phyloP scores from a whole-genome alignment of 257 asterid genomes.

The Plectranthus barbatus region DNA sequence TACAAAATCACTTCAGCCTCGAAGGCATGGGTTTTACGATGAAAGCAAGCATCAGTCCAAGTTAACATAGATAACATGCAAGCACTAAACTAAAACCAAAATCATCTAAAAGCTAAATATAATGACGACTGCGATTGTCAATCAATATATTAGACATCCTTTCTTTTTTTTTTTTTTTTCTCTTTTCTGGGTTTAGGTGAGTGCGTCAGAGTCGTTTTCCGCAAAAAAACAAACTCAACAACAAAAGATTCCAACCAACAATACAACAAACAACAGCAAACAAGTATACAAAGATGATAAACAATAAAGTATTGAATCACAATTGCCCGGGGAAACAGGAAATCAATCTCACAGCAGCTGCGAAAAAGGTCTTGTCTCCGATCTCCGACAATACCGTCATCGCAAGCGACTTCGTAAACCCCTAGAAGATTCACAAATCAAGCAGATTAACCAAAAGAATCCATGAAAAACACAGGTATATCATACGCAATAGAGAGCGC shows the following conservation, averaged over 20 bases:
- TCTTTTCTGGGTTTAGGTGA: too few relatives aligned
- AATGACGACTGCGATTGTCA: neutral
- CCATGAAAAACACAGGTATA: neutral
- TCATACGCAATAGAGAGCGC: neutral
- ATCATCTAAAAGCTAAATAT: neutral
- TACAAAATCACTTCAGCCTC: neutral
- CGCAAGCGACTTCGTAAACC: slow-evolving; percentile 85
- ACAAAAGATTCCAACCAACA: neutral
- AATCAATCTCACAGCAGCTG: slow-evolving; percentile 71
- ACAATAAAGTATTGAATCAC: neutral
- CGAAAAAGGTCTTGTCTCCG: slow-evolving; percentile 92
- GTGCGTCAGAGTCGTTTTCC: neutral
- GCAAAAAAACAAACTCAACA: slow-evolving; percentile 5
- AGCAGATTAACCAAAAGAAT: neutral
- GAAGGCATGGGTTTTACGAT: neutral
- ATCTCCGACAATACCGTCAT: slow-evolving; percentile 91
- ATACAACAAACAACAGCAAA: neutral
- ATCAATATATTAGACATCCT: neutral
- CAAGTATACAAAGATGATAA: neutral
- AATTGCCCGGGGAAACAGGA: neutral
- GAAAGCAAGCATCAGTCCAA: neutral
- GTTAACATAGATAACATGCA: neutral
- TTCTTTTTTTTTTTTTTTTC: neutral
- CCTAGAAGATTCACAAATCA: slow-evolving; percentile 32
- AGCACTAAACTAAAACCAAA: neutral